Evolutionary conservation across 2,329 filamentous ascomycete genomes (phyloP).

Genomic region (Colletotrichum tanaceti): DNA sequence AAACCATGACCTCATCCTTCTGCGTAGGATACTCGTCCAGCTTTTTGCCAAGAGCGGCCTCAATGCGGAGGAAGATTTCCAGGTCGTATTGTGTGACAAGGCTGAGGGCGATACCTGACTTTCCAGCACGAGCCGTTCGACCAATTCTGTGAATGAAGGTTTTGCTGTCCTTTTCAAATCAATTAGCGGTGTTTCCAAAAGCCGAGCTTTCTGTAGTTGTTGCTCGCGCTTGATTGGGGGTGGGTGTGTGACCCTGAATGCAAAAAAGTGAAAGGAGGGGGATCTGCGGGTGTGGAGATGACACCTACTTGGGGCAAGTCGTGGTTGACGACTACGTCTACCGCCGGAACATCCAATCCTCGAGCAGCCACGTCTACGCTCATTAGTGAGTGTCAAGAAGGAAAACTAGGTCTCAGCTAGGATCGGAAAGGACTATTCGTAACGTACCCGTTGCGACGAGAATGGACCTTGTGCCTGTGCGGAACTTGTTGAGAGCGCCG

Average conservation of each 20-base stretch:
- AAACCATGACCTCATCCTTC: constrained; percentile 87
- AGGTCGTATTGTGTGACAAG: constrained; percentile 90
- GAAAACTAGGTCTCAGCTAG: background rate
- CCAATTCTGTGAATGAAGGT: constrained; percentile 93
- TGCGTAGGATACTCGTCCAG: constrained; percentile 75
- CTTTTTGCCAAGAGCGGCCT: constrained; percentile 83
- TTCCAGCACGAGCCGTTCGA: constrained; percentile 87
- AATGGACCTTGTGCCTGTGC: constrained; percentile 81
- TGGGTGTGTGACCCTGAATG: too few relatives aligned
- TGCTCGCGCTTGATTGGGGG: background rate
- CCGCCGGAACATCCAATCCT: constrained; percentile 92
- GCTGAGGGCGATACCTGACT: constrained; percentile 82
- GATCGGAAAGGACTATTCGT: background rate
- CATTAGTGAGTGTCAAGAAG: too few relatives aligned
- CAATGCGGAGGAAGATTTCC: constrained; percentile 83
- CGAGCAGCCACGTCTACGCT: constrained; percentile 82
- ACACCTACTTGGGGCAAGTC: constrained; percentile 69
- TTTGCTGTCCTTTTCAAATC: constrained; percentile 74
- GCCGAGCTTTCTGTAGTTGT: too few relatives aligned
- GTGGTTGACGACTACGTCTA: constrained; percentile 87
- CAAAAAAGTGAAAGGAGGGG: too few relatives aligned
- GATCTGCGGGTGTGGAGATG: too few relatives aligned
- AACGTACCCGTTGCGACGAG: constrained; percentile 76
- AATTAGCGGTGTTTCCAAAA: too few relatives aligned
- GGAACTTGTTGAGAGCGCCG: constrained; percentile 91